phyloP scores from a whole-genome alignment of 345 rosid species.

The Populus tremula region DNA sequence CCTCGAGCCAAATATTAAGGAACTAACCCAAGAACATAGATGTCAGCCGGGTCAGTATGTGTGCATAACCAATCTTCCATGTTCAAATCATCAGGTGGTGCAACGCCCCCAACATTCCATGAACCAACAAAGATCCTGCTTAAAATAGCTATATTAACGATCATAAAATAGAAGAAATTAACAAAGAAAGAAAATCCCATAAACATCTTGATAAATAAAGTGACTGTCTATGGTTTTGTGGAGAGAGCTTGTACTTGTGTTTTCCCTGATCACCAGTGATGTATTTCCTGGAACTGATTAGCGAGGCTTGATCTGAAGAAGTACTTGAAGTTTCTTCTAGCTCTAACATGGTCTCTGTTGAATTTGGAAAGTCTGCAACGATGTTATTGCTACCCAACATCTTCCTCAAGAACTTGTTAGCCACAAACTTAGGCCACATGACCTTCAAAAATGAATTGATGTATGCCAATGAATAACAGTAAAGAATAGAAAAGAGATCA shows the following conservation, averaged over 20 bases:
- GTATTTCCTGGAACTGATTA: neutral
- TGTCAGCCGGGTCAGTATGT: conserved; percentile 17
- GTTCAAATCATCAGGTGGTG: conserved; percentile 27
- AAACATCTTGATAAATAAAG: neutral
- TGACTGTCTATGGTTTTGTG: neutral
- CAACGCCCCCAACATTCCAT: conserved; percentile 43
- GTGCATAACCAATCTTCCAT: conserved; percentile 28
- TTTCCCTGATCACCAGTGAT: neutral
- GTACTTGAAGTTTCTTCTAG: neutral
- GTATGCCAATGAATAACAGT: neutral
- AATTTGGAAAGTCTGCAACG: neutral
- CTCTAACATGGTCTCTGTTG: neutral
- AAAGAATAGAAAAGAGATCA: neutral
- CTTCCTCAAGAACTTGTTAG: neutral
- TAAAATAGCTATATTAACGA: neutral
- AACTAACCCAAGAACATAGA: conserved; percentile 41
- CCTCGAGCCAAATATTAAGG: neutral
- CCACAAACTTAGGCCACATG: neutral
- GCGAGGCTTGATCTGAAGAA: neutral
- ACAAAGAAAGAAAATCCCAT: neutral
- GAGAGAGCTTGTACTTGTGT: neutral
- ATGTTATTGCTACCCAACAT: neutral
- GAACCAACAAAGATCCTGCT: conserved; percentile 39
- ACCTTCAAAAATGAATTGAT: neutral
- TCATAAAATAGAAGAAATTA: neutral